Evolutionary conservation across 2,329 filamentous ascomycete genomes (phyloP).

Genomic region (Xylariaceae sp.): DNA sequence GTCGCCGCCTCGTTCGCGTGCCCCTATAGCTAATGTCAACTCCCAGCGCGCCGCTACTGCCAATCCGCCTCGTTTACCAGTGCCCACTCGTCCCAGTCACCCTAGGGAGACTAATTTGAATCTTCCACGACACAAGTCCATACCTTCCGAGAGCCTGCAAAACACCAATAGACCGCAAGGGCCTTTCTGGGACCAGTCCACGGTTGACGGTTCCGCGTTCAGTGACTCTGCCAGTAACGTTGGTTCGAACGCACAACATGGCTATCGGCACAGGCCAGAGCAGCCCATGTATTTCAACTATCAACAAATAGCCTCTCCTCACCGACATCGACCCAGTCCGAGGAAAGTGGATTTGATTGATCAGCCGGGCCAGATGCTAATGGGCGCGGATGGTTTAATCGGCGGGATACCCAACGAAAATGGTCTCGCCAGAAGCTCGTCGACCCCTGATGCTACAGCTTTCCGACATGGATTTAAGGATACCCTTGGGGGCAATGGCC

Average conservation of each 20-base stretch:
- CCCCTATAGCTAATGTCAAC: slow-evolving; percentile 29
- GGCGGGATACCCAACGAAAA: slow-evolving; percentile 22
- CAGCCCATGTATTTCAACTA: slow-evolving; percentile 17
- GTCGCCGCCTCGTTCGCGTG: slow-evolving; percentile 26
- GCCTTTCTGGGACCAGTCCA: slow-evolving; percentile 32
- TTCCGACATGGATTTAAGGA: slow-evolving; percentile 20
- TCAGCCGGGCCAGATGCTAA: slow-evolving; percentile 24
- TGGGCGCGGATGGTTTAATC: slow-evolving; percentile 28
- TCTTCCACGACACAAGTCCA: slow-evolving; percentile 18
- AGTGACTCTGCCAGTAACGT: slow-evolving; percentile 32
- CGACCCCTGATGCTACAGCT: slow-evolving; percentile 29
- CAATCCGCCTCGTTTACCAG: slow-evolving; percentile 19
- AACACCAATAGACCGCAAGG: slow-evolving; percentile 21
- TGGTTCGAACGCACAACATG: slow-evolving; percentile 22
- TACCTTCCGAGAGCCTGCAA: slow-evolving; percentile 24
- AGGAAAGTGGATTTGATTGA: slow-evolving; percentile 16
- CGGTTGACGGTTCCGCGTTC: slow-evolving; percentile 31
- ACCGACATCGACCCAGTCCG: slow-evolving; percentile 23
- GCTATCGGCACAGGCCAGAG: slow-evolving; percentile 19
- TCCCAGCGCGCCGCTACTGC: slow-evolving; percentile 22
- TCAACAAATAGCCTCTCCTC: slow-evolving; percentile 20
- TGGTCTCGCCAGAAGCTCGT: slow-evolving; percentile 27
- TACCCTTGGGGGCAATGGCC: slow-evolving; percentile 17
- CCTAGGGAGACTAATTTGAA: slow-evolving; percentile 24
- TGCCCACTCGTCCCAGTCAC: slow-evolving; percentile 20